Conservation (phyloP, 257 asterid genomes). For the Lantana camara region DNA sequence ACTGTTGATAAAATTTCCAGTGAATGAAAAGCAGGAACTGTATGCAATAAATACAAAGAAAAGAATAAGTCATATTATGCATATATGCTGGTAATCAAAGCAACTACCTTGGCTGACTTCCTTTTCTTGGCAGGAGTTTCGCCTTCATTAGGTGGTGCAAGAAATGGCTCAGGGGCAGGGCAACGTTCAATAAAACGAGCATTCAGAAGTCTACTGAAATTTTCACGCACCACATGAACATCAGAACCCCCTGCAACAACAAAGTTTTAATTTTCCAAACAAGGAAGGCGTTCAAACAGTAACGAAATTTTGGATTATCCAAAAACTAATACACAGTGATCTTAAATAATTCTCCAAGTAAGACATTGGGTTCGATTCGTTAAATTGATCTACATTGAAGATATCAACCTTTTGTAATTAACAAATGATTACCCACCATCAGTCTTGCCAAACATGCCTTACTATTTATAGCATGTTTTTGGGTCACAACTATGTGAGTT, state of each 20-base stretch:
- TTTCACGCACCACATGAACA: conserved; percentile 42
- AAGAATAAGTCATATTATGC: no score
- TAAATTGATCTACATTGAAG: background rate
- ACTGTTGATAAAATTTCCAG: background rate
- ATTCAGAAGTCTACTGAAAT: conserved; percentile 59
- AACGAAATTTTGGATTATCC: background rate
- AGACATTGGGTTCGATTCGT: conserved; percentile 1
- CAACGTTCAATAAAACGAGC: conserved; percentile 85
- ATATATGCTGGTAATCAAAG: conserved; percentile 11
- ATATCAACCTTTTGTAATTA: background rate
- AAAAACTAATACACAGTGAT: background rate
- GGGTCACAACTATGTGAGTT: background rate
- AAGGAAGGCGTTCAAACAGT: conserved; percentile 6
- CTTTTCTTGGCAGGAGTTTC: conserved; percentile 50
- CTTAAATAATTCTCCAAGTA: background rate
- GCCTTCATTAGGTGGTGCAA: conserved; percentile 58
- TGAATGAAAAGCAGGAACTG: background rate
- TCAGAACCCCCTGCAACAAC: conserved; percentile 54
- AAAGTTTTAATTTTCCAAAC: conserved; percentile 13
- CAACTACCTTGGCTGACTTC: conserved; percentile 57
- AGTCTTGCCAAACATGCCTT: no score
- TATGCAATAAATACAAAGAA: no score
- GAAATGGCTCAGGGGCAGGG: conserved; percentile 84
- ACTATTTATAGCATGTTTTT: background rate
- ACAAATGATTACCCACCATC: background rate